A percentile compares a stretch with the other conserved stretches of the same genome.
These are phyloP conservation scores for Exidia glandulosa DNA, from an alignment of 768 basidiomycete species.

Conservation along the genomic window DNA sequence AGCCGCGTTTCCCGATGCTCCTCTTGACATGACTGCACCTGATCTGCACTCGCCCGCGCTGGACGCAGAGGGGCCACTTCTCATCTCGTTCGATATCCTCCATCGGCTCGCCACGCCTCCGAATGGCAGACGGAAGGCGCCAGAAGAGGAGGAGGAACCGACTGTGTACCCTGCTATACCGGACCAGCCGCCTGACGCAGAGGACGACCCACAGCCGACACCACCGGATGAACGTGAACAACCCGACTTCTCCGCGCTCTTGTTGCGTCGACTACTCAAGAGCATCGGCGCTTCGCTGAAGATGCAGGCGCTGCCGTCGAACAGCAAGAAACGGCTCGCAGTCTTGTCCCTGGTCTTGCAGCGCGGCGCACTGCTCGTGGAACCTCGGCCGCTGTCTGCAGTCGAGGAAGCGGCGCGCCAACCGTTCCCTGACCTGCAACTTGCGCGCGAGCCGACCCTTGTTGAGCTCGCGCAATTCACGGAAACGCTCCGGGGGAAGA, in stretches of 20 bases:
- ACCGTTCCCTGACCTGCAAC: slow-evolving; percentile 36
- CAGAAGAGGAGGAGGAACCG: not conserved
- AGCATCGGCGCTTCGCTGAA: slow-evolving; percentile 42
- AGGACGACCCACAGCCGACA: not conserved
- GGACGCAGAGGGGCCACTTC: slow-evolving; percentile 28
- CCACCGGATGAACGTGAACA: slow-evolving; percentile 16
- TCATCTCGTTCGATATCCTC: slow-evolving; percentile 47
- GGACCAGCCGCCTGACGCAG: not conserved
- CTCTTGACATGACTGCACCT: not conserved
- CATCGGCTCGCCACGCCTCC: slow-evolving; percentile 30
- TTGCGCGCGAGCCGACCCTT: slow-evolving; percentile 64
- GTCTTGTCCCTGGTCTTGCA: not conserved
- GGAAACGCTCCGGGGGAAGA: slow-evolving; percentile 72
- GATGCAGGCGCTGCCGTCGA: slow-evolving; percentile 7
- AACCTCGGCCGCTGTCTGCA: slow-evolving; percentile 24
- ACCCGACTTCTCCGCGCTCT: slow-evolving; percentile 36
- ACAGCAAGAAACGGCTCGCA: not conserved
- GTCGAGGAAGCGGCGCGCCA: slow-evolving; percentile 37
- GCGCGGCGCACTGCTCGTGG: not conserved
- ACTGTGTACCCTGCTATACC: slow-evolving; percentile 7
- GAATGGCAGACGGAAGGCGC: slow-evolving; percentile 6
- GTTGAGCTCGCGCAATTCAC: slow-evolving; percentile 70
- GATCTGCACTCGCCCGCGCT: slow-evolving; percentile 13
- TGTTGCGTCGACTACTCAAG: slow-evolving; percentile 49
- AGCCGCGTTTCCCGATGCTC: slow-evolving; percentile 4